A percentile compares a stretch with the other conserved stretches of the same genome.
Conservation (phyloP, 371 early-diverging fungal species). For the Mortierella sp. region DNA sequence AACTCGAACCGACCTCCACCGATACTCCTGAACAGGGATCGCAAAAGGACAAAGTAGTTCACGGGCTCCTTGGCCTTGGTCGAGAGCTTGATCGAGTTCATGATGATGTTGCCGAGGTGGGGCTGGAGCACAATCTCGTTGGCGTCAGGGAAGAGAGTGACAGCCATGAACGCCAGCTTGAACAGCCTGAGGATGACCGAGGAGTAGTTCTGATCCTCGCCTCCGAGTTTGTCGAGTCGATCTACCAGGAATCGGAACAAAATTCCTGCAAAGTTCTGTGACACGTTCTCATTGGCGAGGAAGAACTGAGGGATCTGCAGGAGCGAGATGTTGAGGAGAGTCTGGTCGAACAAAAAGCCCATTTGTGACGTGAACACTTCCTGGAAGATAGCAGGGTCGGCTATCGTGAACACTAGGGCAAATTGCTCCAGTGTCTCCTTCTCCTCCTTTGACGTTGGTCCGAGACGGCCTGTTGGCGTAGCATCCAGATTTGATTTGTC, state of each 20-base stretch:
- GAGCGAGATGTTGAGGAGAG: slow-evolving; percentile 84
- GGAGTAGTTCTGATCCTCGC: slow-evolving; percentile 80
- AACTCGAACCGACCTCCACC: slow-evolving; percentile 76
- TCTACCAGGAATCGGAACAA: slow-evolving; percentile 85
- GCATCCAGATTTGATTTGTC: slow-evolving; percentile 41
- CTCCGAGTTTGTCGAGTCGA: slow-evolving; percentile 87
- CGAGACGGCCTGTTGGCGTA: slow-evolving; percentile 53
- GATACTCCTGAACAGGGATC: slow-evolving; percentile 92
- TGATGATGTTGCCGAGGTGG: slow-evolving; percentile 91
- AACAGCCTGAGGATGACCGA: slow-evolving; percentile 91
- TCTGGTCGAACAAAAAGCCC: slow-evolving; percentile 86
- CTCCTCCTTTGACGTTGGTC: slow-evolving; percentile 78
- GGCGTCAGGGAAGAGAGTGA: slow-evolving; percentile 91
- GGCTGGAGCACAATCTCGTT: slow-evolving; percentile 94
- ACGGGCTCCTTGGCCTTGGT: slow-evolving; percentile 88
- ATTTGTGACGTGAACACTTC: slow-evolving; percentile 95
- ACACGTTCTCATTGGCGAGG: slow-evolving; percentile 83
- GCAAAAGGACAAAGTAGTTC: slow-evolving; percentile 93
- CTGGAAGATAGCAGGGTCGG: slow-evolving; percentile 95
- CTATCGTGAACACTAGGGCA: slow-evolving; percentile 86
- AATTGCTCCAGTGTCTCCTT: slow-evolving; percentile 95
- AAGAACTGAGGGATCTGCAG: slow-evolving; percentile 93
- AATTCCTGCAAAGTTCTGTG: slow-evolving; percentile 85
- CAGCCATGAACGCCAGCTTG: slow-evolving; percentile 94
- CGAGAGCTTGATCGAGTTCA: slow-evolving; percentile 88